Evolutionary conservation across 2,329 filamentous ascomycete species (phyloP), one percentile per base, ranked within the genome.

Genomic region (Diaporthe longicolla): DNA sequence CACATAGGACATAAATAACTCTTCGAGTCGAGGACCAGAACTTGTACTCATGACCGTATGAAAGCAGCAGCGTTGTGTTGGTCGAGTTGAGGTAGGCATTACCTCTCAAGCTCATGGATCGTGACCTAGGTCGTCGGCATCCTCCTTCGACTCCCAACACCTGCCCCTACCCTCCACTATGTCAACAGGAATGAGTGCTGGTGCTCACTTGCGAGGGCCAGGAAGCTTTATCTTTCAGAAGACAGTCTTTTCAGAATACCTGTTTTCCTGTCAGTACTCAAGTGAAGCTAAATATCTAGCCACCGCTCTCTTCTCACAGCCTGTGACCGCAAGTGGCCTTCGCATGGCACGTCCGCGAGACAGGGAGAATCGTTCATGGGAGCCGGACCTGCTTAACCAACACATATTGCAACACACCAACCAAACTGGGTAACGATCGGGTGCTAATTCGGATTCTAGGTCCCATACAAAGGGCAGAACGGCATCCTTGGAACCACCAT

Each of bases 81-180:
- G 58, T 71, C 17, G 54, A 35, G 45, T 63, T 43, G 35, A 63
- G 45, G 57, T 63, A 71, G 43, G 57, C 19, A 71, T 43, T 29
- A 21, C 24, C 19, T 37, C 24, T 17, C 17, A 26, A 26, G 21
- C 29, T 29, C n/a, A 10, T 59, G 11, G 43, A 61, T 24, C 37
- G 29, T 8, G 43, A 52, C 17, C 43, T 15, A n/a, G 15, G 24
- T 9, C 45, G 10, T n/a, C 4, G 9, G 9, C 17, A 17, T 43
- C 24, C 32, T 32, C 17, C 32, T 10, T 26, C 9, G 26, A n/a
- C 21, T n/a, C 48, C 48, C n/a, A 52, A 52, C 10, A 52, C 48
- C n/a, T 5, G n/a, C 24, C 24, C 17, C 29, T n/a, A n/a, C 58
- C 55, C 37, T 32, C 10, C 48, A 4, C 21, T 15, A 3, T 37